Conservation (phyloP, 345 rosid species). For the Microcos paniculata region DNA sequence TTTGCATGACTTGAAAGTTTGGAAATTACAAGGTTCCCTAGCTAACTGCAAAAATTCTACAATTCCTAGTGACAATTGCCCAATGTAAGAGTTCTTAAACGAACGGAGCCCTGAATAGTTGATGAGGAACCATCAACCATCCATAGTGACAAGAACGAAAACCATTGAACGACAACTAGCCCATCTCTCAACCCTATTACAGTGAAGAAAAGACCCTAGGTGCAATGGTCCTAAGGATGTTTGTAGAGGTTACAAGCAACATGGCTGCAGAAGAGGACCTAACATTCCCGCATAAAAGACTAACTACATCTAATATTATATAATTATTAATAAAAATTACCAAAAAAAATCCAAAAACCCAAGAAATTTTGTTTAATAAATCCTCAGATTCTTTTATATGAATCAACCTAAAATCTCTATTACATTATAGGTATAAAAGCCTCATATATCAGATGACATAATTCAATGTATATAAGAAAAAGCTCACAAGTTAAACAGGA, state of each 20-base stretch:
- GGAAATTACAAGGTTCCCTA: too few relatives aligned
- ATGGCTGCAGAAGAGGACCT: background rate
- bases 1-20: background rate
- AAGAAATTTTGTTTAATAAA: background rate
- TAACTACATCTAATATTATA: too few relatives aligned
- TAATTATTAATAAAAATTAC: background rate
- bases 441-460: background rate
- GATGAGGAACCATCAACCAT: too few relatives aligned
- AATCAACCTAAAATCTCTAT: background rate
- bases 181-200: background rate
- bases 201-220: background rate
- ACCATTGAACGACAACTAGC: too few relatives aligned
- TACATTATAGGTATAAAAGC: background rate
- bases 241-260: background rate
- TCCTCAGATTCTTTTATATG: background rate
- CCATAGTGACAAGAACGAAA: too few relatives aligned
- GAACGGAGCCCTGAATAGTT: too few relatives aligned
- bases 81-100: too few relatives aligned
- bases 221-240: background rate
- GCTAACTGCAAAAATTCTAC: too few relatives aligned
- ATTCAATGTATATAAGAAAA: background rate
- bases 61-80: too few relatives aligned
- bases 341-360: background rate
- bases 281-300: background rate
- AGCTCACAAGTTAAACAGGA: background rate